phyloP scores from a whole-genome alignment of 176 grass and related monocot genomes.

The Eleusine coracana region DNA sequence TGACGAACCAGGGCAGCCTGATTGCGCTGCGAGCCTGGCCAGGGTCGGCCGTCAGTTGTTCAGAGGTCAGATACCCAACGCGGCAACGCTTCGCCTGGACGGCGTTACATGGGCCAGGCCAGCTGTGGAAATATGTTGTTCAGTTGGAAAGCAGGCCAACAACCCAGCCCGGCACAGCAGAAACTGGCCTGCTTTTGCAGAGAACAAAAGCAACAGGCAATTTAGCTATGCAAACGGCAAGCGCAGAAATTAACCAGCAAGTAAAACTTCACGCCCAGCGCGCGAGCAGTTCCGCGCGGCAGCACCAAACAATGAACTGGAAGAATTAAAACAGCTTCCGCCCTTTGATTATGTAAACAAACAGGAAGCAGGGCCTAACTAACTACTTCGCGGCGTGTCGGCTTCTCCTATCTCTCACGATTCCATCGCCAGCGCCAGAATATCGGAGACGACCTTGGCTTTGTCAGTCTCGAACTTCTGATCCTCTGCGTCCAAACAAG shows the following conservation, averaged over 20 bases:
- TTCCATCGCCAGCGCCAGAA: slow-evolving; percentile 35
- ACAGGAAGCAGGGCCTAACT: background rate
- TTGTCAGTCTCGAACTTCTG: slow-evolving; percentile 56
- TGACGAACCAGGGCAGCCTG: no score
- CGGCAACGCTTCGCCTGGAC: background rate
- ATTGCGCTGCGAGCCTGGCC: no score
- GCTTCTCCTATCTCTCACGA: background rate
- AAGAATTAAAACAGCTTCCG: background rate
- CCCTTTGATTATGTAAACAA: slow-evolving; percentile 8
- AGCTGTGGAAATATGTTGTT: background rate
- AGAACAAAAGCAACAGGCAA: background rate
- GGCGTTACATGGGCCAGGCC: background rate
- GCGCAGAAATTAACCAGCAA: background rate
- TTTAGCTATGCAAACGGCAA: background rate
- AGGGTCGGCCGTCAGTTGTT: no score
- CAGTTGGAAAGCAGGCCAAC: background rate
- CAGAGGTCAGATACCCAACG: no score
- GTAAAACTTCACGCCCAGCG: background rate
- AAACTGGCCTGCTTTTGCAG: background rate
- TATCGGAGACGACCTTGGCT: slow-evolving; percentile 40
- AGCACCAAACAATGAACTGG: background rate
- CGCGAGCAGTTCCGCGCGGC: background rate
- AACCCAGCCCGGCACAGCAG: background rate
- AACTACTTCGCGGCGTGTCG: background rate
- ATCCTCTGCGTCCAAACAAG: slow-evolving; percentile 40